Base-by-base conservation (phyloP, 2,329 filamentous ascomycete genomes). In the Sclerotinia subarctica region DNA sequence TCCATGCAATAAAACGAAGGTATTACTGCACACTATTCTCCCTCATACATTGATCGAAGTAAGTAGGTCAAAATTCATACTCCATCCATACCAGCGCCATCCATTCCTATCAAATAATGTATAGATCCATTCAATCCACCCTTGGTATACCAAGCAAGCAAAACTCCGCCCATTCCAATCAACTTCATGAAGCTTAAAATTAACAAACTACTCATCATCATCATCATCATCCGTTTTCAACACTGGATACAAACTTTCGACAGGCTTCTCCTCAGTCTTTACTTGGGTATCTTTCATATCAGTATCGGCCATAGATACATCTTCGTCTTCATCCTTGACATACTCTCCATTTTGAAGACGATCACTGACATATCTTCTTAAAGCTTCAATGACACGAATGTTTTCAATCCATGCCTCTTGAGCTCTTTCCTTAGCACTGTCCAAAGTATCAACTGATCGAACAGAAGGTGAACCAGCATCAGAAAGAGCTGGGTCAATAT, bases 331-430 rank as follows among this genome's bases (percentile, higher is more conserved):
- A 2, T 77, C 77, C 8, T 73, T 72, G 19, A 82, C 80, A 72
- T 84, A 90, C 66, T 88, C 84, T 72, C 81, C 81, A 46, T 81
- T 81, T 67, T 86, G 81, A n/a, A 90, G 81, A 44, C 86, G 83
- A 15, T 84, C 80, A 58, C 81, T 82, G 65, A 90, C 81, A 70
- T 86, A 85, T 70, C 85, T 83, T 51, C 86, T 82, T 49, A 90
- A 82, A 54, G 81, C 83, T 79, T 90, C 88, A 64, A 90, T 87
- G 64, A 85, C 82, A 47, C 87, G 86, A 76, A 90, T 85, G 75
- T 89, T 88, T 78, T 88, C 86, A 17, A 90, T 79, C 87, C 87
- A 90, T 67, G 82, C 81, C 74, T 90, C 87, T 76, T 89, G 83
- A 74, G 88, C 86, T 35, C 85, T 84, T 74, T 87, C 85, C 67